Base-by-base conservation (phyloP, 805 yeast species). In the Yueomyces sinensis region DNA sequence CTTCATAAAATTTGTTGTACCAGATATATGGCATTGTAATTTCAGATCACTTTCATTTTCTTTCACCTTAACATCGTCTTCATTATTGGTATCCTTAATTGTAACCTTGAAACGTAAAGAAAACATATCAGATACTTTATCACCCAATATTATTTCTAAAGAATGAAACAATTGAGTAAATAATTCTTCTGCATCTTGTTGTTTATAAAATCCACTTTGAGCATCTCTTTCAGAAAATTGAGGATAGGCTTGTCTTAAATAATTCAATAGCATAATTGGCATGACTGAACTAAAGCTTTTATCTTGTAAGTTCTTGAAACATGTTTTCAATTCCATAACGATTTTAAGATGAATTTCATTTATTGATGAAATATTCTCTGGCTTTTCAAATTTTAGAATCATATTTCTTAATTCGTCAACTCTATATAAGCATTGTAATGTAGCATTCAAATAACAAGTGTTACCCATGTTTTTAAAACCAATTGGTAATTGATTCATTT, bases 151-250 rank as follows among this genome's bases (percentile, higher is more conserved):
- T 17, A 57, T 49, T 27, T 68, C 56, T 39, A 83, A 56, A 23
- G 67, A 59, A 25, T 63, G 60, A 41, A 87, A 59, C 33, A 91
- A 68, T 54, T 81, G 89, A 6, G 95, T 78, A 60, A 75, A 86
- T 14, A 89, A 81, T 56, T 91, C 99, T 61, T 91, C 99, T 0
- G 98, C 98, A 63, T 91, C 99, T 61, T 91, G 99, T 61, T 91
- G 98, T 58, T 83, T 86, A 52, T 70, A 81, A 37, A 68, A 61
- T 1, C 96, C 96, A 30, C 63, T 59, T 33, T 65, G 63, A 20
- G 63, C 61, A 40, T 74, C 79, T 40, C 74, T 72, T 54, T 89
- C 96, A 30, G 80, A 82, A 58, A 91, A 91, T 59, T 91, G 97
- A 2, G 97, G 96, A 52, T 73, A 81, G 14, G 64, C 61, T 32